phyloP scores from a whole-genome alignment of 2,329 filamentous ascomycete species.

The Chaetomiaceae sp. region DNA sequence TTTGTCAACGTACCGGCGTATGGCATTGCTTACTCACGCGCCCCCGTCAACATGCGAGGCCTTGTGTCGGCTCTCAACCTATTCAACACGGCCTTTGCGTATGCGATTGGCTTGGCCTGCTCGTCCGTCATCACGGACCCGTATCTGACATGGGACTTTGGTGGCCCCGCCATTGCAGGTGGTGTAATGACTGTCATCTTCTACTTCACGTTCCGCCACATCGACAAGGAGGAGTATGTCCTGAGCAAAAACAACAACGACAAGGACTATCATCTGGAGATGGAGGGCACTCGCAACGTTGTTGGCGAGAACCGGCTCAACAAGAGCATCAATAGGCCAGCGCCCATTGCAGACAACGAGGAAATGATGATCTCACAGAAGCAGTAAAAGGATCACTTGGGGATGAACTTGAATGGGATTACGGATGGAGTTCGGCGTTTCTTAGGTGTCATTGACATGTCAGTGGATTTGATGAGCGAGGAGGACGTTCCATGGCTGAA shows the following conservation, averaged over 20 bases:
- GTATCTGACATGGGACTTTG: conserved; percentile 48
- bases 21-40: conserved; percentile 49
- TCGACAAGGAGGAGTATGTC: conserved; percentile 43
- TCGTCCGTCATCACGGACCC: conserved; percentile 46
- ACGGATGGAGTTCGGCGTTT: conserved; percentile 14
- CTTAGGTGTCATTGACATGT: background rate
- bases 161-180: conserved; percentile 44
- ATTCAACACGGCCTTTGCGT: conserved; percentile 44
- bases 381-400: conserved; percentile 21
- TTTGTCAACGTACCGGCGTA: conserved; percentile 49
- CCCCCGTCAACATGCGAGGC: conserved; percentile 49
- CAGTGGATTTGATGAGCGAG: background rate
- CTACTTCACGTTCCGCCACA: conserved; percentile 44
- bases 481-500: background rate
- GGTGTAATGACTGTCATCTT: conserved; percentile 42
- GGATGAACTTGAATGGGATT: background rate
- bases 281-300: conserved; percentile 22
- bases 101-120: conserved; percentile 42
- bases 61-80: conserved; percentile 48
- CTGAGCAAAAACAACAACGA: conserved; percentile 31
- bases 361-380: conserved; percentile 31
- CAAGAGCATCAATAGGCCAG: conserved; percentile 26
- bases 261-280: conserved; percentile 18
- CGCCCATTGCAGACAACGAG: conserved; percentile 28
- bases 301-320: conserved; percentile 28